Base-by-base conservation (phyloP, 2,329 filamentous ascomycete species). In the Colletotrichum plurivorum region DNA sequence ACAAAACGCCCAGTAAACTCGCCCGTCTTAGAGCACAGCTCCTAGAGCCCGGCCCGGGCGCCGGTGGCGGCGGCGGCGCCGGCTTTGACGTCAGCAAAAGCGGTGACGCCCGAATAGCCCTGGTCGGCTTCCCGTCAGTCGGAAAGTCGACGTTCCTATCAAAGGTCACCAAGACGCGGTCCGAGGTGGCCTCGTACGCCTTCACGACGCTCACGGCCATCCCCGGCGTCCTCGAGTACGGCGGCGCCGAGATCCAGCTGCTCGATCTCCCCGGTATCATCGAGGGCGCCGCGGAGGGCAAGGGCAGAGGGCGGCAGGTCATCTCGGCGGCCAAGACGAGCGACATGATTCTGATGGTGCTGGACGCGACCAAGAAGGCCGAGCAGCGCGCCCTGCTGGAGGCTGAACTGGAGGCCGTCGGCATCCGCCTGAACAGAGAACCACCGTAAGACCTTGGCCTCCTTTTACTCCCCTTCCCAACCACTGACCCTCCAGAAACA, bases 71-170 rank as follows among this genome's bases (percentile, higher is more conserved):
- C 12, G 93, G 90, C 16, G 95, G 96, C 25, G 84, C 92, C 3
- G 96, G 96, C 10, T 99, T 97, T 80, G 93, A 95, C 78, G 96
- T 99, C 49, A 96, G 93, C 80, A 99, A 99, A 83, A 95, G 92
- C 73, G 96, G 96, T 72, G 96, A 99, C 85, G 96, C 96, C 15
- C 91, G 96, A 76, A 98, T 99, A 82, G 94, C 97, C 2, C 89
- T 99, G 2, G 97, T 99, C 62, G 96, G 96, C n/a, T 99, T 99
- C 76, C 96, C 97, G 0, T 99, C 97, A 0, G 96, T 99, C 59
- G 96, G 96, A 79, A 99, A 99, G 84, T 99, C 96, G 2, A 99
- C 96, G 0, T 98, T 99, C 78, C 81, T 99, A n/a, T 98, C 95
- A 56, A 98, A 98, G 78, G 97, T 99, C 79, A 99, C 96, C 57